A percentile compares a stretch with the other conserved stretches of the same genome.
Evolutionary conservation across 441 rosid species (phyloP).

Genomic region (Arabidopsis lyrata): DNA sequence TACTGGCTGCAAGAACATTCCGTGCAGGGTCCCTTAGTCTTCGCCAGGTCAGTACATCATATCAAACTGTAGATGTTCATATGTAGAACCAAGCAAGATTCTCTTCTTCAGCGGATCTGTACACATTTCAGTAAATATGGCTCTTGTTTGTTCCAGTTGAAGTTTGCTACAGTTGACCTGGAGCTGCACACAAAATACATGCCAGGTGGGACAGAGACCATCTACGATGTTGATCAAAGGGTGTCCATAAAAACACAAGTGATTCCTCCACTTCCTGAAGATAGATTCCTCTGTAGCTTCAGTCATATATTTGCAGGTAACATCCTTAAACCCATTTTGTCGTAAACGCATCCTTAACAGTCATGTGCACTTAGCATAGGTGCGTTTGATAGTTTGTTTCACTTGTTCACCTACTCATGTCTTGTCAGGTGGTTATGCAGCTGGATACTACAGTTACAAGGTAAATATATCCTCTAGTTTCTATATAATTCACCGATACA

Average conservation of each 20-base stretch:
- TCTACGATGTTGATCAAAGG: conserved; percentile 82
- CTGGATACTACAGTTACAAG: conserved; percentile 99
- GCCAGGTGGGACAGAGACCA: conserved; percentile 78
- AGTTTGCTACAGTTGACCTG: conserved; percentile 79
- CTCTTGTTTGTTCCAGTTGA: conserved; percentile 59
- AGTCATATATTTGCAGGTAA: conserved; percentile 89
- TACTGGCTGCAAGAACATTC: conserved; percentile 92
- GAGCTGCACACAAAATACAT: conserved; percentile 77
- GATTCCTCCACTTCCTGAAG: conserved; percentile 83
- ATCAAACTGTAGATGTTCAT: conserved; percentile 12
- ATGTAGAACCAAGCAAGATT: background rate
- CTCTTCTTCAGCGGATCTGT: conserved; percentile 10
- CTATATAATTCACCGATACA: background rate
- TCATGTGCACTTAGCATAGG: background rate
- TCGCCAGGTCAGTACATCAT: conserved; percentile 73
- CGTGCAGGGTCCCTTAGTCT: conserved; percentile 92
- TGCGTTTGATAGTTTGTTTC: conserved; percentile 6
- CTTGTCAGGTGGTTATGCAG: conserved; percentile 84
- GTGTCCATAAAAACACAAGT: conserved; percentile 73
- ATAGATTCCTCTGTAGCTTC: conserved; percentile 88
- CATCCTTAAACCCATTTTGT: background rate
- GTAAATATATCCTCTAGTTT: conserved; percentile 47
- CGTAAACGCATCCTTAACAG: background rate
- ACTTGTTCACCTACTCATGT: conserved; percentile 7
- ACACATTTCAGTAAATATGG: conserved; percentile 5